Conservation (phyloP, 441 rosid genomes). For the Lepidium campestre region DNA sequence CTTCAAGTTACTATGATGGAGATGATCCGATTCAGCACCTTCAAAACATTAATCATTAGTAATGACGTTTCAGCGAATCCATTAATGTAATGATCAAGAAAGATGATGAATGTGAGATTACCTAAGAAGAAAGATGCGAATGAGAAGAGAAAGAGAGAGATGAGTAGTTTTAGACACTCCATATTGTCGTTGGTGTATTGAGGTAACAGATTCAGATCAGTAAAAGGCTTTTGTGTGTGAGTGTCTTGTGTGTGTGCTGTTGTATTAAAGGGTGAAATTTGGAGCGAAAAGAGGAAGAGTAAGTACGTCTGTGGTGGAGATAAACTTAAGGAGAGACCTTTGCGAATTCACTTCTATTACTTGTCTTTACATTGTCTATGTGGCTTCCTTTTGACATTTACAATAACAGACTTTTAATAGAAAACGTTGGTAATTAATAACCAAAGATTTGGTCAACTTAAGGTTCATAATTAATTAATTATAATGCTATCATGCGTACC, state of each 20-base stretch:
- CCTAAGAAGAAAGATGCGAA: constrained; percentile 12
- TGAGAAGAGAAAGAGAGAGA: constrained; percentile 16
- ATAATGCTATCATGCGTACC: too few species aligned
- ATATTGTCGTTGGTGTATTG: constrained; percentile 5
- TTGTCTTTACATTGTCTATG: neutral
- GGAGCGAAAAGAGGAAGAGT: constrained; percentile 19
- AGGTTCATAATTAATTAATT: too few species aligned
- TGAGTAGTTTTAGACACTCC: neutral
- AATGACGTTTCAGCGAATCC: neutral
- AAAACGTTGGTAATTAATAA: neutral
- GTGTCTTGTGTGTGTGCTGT: neutral
- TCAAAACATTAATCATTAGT: constrained; percentile 1
- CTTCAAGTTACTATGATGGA: neutral
- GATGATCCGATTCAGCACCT: constrained; percentile 22
- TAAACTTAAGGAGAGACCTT: constrained; percentile 9
- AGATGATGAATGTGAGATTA: neutral
- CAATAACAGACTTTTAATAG: neutral
- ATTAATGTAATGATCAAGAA: neutral
- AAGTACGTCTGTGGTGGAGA: constrained; percentile 21
- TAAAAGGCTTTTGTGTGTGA: neutral
- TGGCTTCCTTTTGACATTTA: neutral
- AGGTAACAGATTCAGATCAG: constrained; percentile 9
- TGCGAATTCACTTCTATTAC: neutral
- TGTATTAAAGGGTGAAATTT: constrained; percentile 8
- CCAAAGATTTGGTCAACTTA: constrained; percentile 4